These are phyloP conservation scores for Colletotrichum sp. DNA, from an alignment of 2,329 filamentous ascomycete species.

Conservation along the genomic window DNA sequence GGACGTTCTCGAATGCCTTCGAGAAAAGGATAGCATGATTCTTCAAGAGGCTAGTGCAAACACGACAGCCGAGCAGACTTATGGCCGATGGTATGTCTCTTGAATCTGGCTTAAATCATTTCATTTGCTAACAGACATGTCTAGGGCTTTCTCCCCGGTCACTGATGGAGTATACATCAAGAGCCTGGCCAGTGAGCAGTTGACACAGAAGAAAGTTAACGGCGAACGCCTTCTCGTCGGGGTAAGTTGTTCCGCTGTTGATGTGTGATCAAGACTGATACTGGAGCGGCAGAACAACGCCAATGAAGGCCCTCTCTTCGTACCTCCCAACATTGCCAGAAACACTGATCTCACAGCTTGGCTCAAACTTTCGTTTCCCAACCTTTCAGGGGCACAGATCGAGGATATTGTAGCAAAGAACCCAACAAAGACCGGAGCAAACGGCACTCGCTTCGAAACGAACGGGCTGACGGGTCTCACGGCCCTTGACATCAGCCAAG, in stretches of 20 bases:
- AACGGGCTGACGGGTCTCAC: not conserved
- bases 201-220: conserved; percentile 33
- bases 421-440: conserved; percentile 27
- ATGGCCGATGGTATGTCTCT: conserved; percentile 24
- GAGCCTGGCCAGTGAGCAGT: conserved; percentile 31
- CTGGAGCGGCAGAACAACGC: conserved; percentile 40
- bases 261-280: accelerated
- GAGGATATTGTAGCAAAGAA: conserved; percentile 42
- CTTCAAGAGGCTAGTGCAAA: conserved; percentile 29
- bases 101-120: not conserved
- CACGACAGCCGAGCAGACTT: conserved; percentile 21
- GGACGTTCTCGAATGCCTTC: conserved; percentile 28
- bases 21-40: conserved; percentile 30
- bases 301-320: conserved; percentile 54
- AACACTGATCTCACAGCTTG: conserved; percentile 42
- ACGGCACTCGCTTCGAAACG: conserved; percentile 17
- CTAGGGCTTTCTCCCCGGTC: conserved; percentile 34
- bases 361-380: conserved; percentile 32
- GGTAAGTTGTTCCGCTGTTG: not conserved
- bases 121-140: not conserved
- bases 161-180: conserved; percentile 37
- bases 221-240: conserved; percentile 23
- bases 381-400: conserved; percentile 24
- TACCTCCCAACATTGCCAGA: conserved; percentile 47
- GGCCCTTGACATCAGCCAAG: conserved; percentile 45